A percentile compares a stretch with the other conserved stretches of the same genome.
These are phyloP conservation scores for Fusarium papillatum DNA, from an alignment of 2,329 filamentous ascomycete genomes.

Conservation along the genomic window DNA sequence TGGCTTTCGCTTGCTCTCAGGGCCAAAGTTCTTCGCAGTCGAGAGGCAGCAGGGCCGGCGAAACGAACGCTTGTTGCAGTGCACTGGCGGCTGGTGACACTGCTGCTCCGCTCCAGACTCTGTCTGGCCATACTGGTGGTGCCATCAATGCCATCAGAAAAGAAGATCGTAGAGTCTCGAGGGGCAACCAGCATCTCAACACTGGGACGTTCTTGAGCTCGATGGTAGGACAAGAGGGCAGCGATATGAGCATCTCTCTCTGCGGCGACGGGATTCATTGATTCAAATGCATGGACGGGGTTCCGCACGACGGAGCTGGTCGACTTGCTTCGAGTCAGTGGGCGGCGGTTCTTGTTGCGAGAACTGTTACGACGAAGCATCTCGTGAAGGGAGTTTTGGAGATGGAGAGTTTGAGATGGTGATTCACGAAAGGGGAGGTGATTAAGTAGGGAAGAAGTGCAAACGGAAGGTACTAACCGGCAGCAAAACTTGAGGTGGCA, in stretches of 20 bases:
- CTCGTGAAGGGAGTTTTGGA: too few relatives aligned
- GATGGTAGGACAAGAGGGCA: slow-evolving; percentile 70
- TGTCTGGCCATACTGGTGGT: slow-evolving; percentile 29
- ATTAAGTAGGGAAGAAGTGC: too few relatives aligned
- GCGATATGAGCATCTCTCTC: slow-evolving; percentile 73
- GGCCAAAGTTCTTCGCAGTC: slow-evolving; percentile 46
- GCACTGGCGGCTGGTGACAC: slow-evolving; percentile 35
- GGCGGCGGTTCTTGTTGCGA: slow-evolving; percentile 55
- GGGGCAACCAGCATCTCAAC: slow-evolving; percentile 26
- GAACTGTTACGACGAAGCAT: slow-evolving; percentile 65
- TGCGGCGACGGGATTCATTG: slow-evolving; percentile 63
- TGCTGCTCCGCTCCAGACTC: slow-evolving; percentile 25
- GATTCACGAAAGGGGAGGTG: too few relatives aligned
- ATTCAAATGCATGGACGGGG: slow-evolving; percentile 58
- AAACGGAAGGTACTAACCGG: too few relatives aligned
- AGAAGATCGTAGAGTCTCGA: slow-evolving; percentile 42
- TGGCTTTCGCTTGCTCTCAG: slow-evolving; percentile 46
- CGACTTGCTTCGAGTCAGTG: slow-evolving; percentile 67
- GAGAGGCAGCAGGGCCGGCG: slow-evolving; percentile 52
- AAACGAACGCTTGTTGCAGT: slow-evolving; percentile 65
- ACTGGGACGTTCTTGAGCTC: slow-evolving; percentile 58
- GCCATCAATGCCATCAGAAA: slow-evolving; percentile 36
- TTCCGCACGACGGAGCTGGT: slow-evolving; percentile 58
- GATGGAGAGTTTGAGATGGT: too few relatives aligned
- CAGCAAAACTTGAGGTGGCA: too few relatives aligned